phyloP scores from a whole-genome alignment of 148 eudicot genomes.

The Bassia scoparia region DNA sequence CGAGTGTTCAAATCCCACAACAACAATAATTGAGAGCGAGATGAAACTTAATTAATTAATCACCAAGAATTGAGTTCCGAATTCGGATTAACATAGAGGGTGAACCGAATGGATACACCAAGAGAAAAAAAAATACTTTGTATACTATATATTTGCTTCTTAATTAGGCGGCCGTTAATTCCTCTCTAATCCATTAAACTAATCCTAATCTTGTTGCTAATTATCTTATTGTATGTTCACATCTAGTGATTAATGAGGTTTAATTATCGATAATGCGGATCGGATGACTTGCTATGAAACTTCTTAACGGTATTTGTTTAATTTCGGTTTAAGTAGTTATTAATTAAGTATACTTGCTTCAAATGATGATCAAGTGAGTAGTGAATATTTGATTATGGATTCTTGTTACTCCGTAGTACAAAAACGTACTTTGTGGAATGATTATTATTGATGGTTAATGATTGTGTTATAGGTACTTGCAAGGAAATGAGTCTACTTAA shows the following conservation, averaged over 20 bases:
- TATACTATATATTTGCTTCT: background rate
- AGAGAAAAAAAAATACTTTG: no score
- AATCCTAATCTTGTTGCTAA: background rate
- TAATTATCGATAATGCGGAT: background rate
- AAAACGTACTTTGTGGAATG: slow-evolving; percentile 6
- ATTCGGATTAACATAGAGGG: no score
- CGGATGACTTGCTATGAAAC: slow-evolving; percentile 16
- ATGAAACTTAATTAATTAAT: no score
- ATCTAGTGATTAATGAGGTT: slow-evolving; percentile 10
- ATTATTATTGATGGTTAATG: slow-evolving; percentile 8
- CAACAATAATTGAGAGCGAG: no score
- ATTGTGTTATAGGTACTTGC: background rate
- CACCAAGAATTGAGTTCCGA: no score
- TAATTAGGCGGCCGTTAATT: slow-evolving; percentile 21
- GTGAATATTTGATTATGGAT: background rate
- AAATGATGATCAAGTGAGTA: background rate
- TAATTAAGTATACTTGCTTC: background rate
- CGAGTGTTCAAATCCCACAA: no score
- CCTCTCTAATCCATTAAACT: background rate
- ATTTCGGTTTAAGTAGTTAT: background rate
- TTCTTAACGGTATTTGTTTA: slow-evolving; percentile 4
- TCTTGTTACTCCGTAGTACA: slow-evolving; percentile 7
- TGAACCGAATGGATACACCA: no score
- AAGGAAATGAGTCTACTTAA: background rate
- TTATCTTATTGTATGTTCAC: background rate